Evolutionary conservation across 257 asterid genomes (phyloP), one percentile per base, ranked within the genome.

Genomic region (Cinchona pubescens): DNA sequence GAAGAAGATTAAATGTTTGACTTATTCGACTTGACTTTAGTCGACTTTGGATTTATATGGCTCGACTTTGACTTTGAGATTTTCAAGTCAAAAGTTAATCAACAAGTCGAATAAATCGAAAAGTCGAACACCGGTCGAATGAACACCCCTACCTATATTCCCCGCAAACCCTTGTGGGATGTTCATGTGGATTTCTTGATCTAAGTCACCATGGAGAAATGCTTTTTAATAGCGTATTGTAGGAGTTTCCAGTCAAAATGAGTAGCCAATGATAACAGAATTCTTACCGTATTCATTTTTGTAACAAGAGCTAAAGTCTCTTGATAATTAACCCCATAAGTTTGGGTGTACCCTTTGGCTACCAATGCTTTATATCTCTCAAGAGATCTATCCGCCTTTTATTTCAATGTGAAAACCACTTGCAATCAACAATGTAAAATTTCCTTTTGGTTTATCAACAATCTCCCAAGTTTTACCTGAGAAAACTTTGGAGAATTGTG

Each of bases 181-280:
- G n/a, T 58, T 35, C 68, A 73, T 73, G 55, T 55, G 58, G 18
- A 35, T 45, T 34, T 73, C 56, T 34, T 59, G 16, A 12, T 73
- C 69, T 27, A 73, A 40, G 56, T 73, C 69, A 2, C 25, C 59
- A 59, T 42, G 37, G 25, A 73, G 69, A 48, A 73, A 73, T n/a
- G 42, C 55, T 59, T 59, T 34, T 59, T 59, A 34, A 59, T 59
- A 61, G 59, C 69, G 25, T 58, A 73, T 27, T 73, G 56, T 37
- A 43, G 51, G 1, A 75, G 32, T 1, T 3, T 2, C 73, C 43
- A 75, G 11, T 34, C 40, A 1, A 7, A 21, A 3, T 49, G 23
- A 1, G 58, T 45, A 2, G 67, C 67, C 25, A 75, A 4, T 2
- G 79, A 67, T 2, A 75, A 18, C 3, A 53, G 12, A 16, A 37